phyloP scores from a whole-genome alignment of 2,329 filamentous ascomycete species.

The Corynespora cassiicola region DNA sequence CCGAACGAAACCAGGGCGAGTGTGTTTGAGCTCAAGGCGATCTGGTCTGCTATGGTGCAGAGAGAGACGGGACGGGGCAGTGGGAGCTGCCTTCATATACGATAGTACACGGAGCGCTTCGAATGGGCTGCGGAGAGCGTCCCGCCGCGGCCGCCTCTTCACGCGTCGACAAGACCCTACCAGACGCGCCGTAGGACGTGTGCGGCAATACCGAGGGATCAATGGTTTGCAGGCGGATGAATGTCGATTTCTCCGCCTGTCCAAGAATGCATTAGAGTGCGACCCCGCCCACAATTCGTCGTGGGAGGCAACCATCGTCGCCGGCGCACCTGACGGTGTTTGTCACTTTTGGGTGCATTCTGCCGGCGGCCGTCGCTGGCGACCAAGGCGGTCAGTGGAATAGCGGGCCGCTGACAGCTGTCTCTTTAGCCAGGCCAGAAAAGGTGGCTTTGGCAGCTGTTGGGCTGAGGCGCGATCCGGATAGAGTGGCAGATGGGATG shows the following conservation, averaged over 20 bases:
- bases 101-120: constrained; percentile 23
- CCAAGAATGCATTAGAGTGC: constrained; percentile 24
- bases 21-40: no score
- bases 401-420: constrained; percentile 43
- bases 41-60: no score
- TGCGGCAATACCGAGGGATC: constrained; percentile 23
- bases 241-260: constrained; percentile 23
- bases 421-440: constrained; percentile 29
- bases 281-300: constrained; percentile 20
- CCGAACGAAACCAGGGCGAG: constrained; percentile 2
- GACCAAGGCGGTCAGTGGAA: constrained; percentile 43
- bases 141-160: constrained; percentile 44
- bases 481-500: constrained; percentile 11
- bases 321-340: constrained; percentile 27
- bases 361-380: constrained; percentile 31
- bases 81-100: constrained; percentile 37
- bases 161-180: constrained; percentile 34
- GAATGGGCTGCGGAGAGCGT: constrained; percentile 40
- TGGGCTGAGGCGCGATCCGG: constrained; percentile 13
- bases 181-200: constrained; percentile 31
- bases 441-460: constrained; percentile 13
- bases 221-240: constrained; percentile 21
- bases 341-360: constrained; percentile 31
- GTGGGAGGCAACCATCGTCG: constrained; percentile 2
- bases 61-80: no score